Percentiles rank a stretch among this genome's conserved stretches.
phyloP scores from a whole-genome alignment of 495 filamentous ascomycete genomes.

The Tirmania nivea region DNA sequence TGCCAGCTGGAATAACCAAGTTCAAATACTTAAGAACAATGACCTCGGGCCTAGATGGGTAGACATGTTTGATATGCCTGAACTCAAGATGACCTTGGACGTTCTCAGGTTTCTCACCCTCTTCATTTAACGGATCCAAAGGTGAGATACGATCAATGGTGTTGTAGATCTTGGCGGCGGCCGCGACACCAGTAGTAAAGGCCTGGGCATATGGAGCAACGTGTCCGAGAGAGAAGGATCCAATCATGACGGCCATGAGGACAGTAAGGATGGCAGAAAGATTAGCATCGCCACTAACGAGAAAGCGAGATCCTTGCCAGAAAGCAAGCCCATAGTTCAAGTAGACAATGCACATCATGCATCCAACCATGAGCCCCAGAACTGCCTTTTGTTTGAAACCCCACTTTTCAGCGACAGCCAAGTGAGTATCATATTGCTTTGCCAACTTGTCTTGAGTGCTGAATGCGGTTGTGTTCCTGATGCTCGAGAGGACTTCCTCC shows the following conservation, averaged over 20 bases:
- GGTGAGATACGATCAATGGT: constrained; percentile 85
- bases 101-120: constrained; percentile 45
- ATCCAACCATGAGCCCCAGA: constrained; percentile 54
- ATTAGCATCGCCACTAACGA: constrained; percentile 40
- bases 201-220: constrained; percentile 70
- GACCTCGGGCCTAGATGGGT: constrained; percentile 79
- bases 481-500: constrained; percentile 85
- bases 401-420: constrained; percentile 49
- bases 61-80: constrained; percentile 71
- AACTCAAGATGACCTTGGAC: constrained; percentile 64
- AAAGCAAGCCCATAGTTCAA: constrained; percentile 71
- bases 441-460: constrained; percentile 78
- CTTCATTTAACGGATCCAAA: constrained; percentile 52
- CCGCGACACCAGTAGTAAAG: constrained; percentile 59
- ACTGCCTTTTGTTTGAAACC: constrained; percentile 52
- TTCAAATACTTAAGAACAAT: constrained; percentile 65
- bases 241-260: constrained; percentile 73
- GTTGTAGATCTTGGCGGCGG: constrained; percentile 71
- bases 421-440: constrained; percentile 55
- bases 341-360: constrained; percentile 65
- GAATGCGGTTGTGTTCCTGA: constrained; percentile 84
- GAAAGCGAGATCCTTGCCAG: constrained; percentile 75
- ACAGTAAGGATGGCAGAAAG: constrained; percentile 48
- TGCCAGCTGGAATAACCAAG: constrained; percentile 64
- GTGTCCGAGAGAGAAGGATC: constrained; percentile 76